A percentile compares a stretch with the other conserved stretches of the same genome.
phyloP scores from a whole-genome alignment of 176 grass and related monocot genomes.

The Carex scoparia region DNA sequence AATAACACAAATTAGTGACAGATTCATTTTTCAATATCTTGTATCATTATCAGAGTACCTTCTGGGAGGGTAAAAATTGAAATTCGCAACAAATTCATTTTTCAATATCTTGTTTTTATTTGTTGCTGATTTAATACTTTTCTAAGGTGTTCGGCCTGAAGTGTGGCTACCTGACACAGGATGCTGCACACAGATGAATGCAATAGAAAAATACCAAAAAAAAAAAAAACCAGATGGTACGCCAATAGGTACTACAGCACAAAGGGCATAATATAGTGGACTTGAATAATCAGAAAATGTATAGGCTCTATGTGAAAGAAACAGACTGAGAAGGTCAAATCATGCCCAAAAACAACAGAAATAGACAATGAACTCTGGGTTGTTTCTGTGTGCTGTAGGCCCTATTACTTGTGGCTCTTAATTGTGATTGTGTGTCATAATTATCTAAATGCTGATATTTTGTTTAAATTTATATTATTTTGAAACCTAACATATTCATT shows the following conservation, averaged over 20 bases:
- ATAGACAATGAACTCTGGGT: background rate
- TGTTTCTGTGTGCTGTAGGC: constrained; percentile 1
- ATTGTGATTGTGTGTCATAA: background rate
- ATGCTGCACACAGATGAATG: background rate
- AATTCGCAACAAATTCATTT: background rate
- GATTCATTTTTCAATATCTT: background rate
- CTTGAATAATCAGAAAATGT: background rate
- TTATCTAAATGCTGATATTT: background rate
- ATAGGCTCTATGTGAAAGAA: background rate
- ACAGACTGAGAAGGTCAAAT: background rate
- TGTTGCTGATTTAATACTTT: background rate
- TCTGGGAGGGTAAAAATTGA: background rate
- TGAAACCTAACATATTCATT: background rate
- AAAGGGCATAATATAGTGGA: too few species aligned
- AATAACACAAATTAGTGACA: background rate
- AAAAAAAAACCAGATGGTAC: background rate
- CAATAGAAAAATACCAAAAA: background rate
- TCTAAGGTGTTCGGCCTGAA: background rate
- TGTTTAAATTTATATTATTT: background rate
- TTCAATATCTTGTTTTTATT: background rate
- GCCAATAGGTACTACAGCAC: background rate
- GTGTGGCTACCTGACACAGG: background rate
- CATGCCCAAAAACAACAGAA: constrained; percentile 1
- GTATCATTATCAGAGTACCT: background rate
- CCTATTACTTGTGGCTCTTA: background rate